phyloP scores from a whole-genome alignment of 805 yeast species.

The Kuraishia floccosa region DNA sequence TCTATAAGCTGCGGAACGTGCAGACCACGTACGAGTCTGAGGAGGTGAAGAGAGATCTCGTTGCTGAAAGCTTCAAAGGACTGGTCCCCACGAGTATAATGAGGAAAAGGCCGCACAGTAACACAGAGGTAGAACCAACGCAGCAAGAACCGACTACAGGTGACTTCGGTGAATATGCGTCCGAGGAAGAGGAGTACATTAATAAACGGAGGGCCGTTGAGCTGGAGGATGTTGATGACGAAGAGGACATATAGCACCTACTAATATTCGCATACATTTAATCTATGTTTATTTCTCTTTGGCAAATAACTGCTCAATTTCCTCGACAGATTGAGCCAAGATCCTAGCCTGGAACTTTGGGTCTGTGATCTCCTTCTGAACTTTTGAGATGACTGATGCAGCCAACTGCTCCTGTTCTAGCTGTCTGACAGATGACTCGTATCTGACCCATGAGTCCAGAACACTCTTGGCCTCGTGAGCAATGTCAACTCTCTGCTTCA shows the following conservation, averaged over 20 bases:
- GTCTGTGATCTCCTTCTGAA: conserved; percentile 71
- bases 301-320: conserved; percentile 75
- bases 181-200: conserved; percentile 10
- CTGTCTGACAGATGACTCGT: conserved; percentile 94
- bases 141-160: not conserved
- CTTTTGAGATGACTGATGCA: conserved; percentile 76
- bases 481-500: conserved; percentile 82
- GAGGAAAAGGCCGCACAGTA: conserved; percentile 3
- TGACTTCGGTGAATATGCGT: conserved; percentile 5
- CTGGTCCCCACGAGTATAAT: conserved; percentile 11
- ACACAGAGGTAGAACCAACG: not conserved
- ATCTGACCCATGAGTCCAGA: conserved; percentile 98
- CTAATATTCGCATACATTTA: no score
- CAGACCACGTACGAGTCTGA: conserved; percentile 5
- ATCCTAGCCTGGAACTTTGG: conserved; percentile 91
- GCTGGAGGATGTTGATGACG: conserved; percentile 4
- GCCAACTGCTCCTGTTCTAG: conserved; percentile 90
- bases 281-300: conserved; percentile 15
- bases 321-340: conserved; percentile 83
- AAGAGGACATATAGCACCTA: no score
- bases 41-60: conserved; percentile 5
- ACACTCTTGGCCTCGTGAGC: conserved; percentile 89
- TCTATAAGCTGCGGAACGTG: conserved; percentile 25
- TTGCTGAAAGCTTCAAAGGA: conserved; percentile 4
- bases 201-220: conserved; percentile 3